Evolutionary conservation across 257 asterid genomes (phyloP).

Genomic region (Plantago elongata): DNA sequence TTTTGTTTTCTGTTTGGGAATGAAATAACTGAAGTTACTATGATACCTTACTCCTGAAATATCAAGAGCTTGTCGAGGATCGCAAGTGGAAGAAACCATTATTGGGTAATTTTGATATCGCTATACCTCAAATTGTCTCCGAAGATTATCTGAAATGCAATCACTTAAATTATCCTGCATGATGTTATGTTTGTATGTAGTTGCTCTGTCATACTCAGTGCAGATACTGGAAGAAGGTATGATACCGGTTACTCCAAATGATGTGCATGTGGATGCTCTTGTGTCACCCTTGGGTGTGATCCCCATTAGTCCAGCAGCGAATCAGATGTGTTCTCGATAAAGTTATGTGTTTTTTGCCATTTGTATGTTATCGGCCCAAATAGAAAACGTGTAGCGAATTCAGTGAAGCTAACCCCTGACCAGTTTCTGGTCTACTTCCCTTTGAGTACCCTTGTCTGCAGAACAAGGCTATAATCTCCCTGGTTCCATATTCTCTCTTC

Average conservation of each 20-base stretch:
- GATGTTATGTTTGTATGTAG: constrained; percentile 29
- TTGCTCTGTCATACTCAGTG: constrained; percentile 73
- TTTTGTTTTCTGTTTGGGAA: constrained; percentile 12
- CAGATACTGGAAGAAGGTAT: constrained; percentile 72
- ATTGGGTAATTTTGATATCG: constrained; percentile 35
- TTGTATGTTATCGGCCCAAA: too few species aligned
- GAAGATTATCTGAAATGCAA: neutral
- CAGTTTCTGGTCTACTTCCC: too few species aligned
- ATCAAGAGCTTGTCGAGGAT: constrained; percentile 59
- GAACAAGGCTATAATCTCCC: too few species aligned
- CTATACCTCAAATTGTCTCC: neutral
- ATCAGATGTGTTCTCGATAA: constrained; percentile 24
- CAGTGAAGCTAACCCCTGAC: too few species aligned
- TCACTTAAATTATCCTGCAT: neutral
- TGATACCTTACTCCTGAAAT: constrained; percentile 67
- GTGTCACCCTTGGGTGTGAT: constrained; percentile 69
- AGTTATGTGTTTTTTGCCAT: neutral
- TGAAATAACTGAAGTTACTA: constrained; percentile 55
- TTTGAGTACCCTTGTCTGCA: too few species aligned
- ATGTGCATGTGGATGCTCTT: constrained; percentile 71
- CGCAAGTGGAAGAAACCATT: constrained; percentile 82
- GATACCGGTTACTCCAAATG: constrained; percentile 75
- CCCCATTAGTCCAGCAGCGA: constrained; percentile 55
- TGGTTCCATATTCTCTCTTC: too few species aligned
- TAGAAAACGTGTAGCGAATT: too few species aligned